These are phyloP conservation scores for Colletotrichum viniferum DNA, from an alignment of 2,329 filamentous ascomycete genomes.

Conservation along the genomic window DNA sequence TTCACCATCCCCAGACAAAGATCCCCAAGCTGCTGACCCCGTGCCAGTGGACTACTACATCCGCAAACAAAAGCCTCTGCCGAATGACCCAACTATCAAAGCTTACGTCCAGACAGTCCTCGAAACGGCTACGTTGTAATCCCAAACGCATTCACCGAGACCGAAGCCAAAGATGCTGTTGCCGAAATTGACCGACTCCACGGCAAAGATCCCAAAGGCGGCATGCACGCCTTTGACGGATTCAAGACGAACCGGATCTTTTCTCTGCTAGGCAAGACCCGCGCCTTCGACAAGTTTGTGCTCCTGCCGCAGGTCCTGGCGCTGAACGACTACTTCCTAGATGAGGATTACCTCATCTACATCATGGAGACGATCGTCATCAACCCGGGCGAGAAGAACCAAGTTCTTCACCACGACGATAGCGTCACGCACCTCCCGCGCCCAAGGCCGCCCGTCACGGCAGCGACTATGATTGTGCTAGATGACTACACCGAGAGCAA, in stretches of 20 bases:
- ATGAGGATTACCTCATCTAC: constrained; percentile 38
- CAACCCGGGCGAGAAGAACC: constrained; percentile 37
- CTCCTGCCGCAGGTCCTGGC: constrained; percentile 37
- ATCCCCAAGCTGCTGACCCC: neutral
- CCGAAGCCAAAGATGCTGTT: neutral
- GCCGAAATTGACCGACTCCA: neutral
- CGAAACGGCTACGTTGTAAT: constrained; percentile 39
- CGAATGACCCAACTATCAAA: neutral
- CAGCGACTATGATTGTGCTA: constrained; percentile 33
- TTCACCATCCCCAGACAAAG: neutral
- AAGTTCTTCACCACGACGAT: constrained; percentile 39
- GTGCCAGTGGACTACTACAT: neutral
- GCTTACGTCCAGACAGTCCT: constrained; percentile 19
- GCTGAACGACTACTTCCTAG: constrained; percentile 43
- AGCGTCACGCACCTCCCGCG: constrained; percentile 33
- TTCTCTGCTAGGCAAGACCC: constrained; percentile 41
- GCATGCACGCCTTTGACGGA: constrained; percentile 41
- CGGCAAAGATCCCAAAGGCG: constrained; percentile 23
- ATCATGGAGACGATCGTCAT: constrained; percentile 42
- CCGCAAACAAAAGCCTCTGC: neutral
- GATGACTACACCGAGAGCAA: constrained; percentile 36
- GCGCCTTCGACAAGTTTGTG: constrained; percentile 41
- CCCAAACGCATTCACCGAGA: constrained; percentile 28
- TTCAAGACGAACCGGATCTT: constrained; percentile 40
- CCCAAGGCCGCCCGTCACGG: constrained; percentile 35